Conservation (phyloP, 129 eudicot species). For the Calendula officinalis region DNA sequence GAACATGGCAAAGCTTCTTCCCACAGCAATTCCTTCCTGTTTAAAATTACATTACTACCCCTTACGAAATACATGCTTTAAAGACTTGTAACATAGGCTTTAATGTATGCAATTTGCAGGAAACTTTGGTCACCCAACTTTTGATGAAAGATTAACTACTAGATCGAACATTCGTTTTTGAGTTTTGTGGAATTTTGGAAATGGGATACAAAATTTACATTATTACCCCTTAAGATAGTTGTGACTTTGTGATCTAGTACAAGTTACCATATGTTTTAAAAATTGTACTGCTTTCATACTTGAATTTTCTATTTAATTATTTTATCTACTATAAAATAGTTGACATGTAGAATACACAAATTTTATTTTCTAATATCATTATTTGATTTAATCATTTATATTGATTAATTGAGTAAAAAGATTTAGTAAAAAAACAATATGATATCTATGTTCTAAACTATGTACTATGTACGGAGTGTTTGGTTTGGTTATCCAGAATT, state of each 20-base stretch:
- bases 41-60: slow-evolving; percentile 8
- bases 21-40: slow-evolving; percentile 99
- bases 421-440: too few species aligned
- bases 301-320: too few species aligned
- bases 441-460: neutral
- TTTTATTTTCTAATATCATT: too few species aligned
- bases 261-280: too few species aligned
- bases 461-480: slow-evolving; percentile 13
- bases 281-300: too few species aligned
- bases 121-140: neutral
- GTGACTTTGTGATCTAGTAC: too few species aligned
- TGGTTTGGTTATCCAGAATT: neutral
- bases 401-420: too few species aligned
- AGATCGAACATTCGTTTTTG: too few species aligned
- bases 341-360: too few species aligned
- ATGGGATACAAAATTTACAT: neutral
- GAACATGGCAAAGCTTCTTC: slow-evolving; percentile 94
- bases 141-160: neutral
- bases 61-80: neutral
- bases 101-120: neutral
- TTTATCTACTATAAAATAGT: too few species aligned
- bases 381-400: too few species aligned
- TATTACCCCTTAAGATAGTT: neutral
- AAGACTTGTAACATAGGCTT: neutral
- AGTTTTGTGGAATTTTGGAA: too few species aligned